Evolutionary conservation across 2,329 filamentous ascomycete species (phyloP), one percentile per base, ranked within the genome.

Genomic region (Orbilia brochopaga): DNA sequence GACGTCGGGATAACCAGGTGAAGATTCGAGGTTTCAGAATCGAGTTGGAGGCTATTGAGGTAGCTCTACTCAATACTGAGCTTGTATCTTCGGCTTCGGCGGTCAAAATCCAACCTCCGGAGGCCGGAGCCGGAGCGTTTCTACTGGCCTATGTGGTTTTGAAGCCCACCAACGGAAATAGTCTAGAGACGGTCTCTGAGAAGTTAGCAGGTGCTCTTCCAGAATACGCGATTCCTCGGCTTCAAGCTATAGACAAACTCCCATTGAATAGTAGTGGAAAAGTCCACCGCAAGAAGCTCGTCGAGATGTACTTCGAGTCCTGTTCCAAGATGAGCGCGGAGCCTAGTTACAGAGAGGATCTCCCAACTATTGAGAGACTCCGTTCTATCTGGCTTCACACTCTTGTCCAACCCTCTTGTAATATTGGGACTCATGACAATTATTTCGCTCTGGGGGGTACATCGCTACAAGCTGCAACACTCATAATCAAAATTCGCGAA

Each of bases 391-490:
- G 55, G 55, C 40, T 15, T 30, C 40, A 58, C 13, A 58, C 55
- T 35, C 40, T 58, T 30, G 40, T 27, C 13, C 55, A 30, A 6
- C 40, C 35, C 8, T 42, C 55, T 8, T 21, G 19, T 10, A 21
- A 37, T 11, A 58, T 58, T 24, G 19, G 44, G 19, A 35, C 40
- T 10, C 27, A 30, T 19, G 55, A 58, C 24, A 58, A 46, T 37
- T 58, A 58, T 15, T 58, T 58, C 37, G 17, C 37, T 11, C 21
- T 58, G 21, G 55, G 55, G 19, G 55, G 55, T 35, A 58, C 55
- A 7, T 58, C 55, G 2, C 32, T 58, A 15, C 55, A 58, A 19
- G 44, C 21, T 27, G 55, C 55, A 35, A 58, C 55, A 2, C 10
- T 58, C 3, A 44, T 58, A 46, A 23, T 58, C n/a, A 58, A 58